These are phyloP conservation scores for Nakataea oryzae DNA, from an alignment of 2,329 filamentous ascomycete species.

Conservation along the genomic window DNA sequence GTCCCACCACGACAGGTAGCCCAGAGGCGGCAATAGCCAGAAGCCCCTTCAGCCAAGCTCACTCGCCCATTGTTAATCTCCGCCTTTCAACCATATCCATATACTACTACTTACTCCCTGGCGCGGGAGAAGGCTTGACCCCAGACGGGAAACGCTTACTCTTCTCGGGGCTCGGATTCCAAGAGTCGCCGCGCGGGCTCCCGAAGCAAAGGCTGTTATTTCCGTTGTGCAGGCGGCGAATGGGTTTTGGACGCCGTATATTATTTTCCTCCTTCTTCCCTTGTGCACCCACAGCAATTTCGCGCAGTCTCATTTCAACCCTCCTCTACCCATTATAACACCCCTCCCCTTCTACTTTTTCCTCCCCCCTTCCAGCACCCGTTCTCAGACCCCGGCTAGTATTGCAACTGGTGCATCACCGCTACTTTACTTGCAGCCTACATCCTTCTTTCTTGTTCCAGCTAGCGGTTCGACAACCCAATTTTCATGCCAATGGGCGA, in stretches of 20 bases:
- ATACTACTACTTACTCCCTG: background rate
- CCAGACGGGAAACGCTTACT: background rate
- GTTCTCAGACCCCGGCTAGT: background rate
- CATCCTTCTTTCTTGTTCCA: background rate
- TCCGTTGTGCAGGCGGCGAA: background rate
- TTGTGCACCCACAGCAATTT: background rate
- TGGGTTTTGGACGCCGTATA: background rate
- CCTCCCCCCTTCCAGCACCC: background rate
- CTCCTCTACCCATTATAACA: background rate
- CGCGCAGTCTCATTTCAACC: background rate
- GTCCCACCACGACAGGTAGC: background rate
- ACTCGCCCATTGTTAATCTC: constrained; percentile 2
- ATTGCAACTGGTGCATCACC: background rate
- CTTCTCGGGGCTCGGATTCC: background rate
- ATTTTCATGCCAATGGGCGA: background rate
- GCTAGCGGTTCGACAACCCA: background rate
- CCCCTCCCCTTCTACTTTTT: background rate
- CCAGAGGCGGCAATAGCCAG: background rate
- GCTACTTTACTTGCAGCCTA: background rate
- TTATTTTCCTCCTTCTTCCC: background rate
- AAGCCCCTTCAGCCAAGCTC: background rate
- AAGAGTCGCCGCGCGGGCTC: background rate
- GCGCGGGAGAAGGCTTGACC: background rate
- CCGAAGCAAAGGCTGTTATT: background rate
- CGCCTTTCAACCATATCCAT: background rate